A percentile compares a stretch with the other conserved stretches of the same genome.
Evolutionary conservation across 2,329 filamentous ascomycete species (phyloP).

Genomic region (Fusarium xylarioides): DNA sequence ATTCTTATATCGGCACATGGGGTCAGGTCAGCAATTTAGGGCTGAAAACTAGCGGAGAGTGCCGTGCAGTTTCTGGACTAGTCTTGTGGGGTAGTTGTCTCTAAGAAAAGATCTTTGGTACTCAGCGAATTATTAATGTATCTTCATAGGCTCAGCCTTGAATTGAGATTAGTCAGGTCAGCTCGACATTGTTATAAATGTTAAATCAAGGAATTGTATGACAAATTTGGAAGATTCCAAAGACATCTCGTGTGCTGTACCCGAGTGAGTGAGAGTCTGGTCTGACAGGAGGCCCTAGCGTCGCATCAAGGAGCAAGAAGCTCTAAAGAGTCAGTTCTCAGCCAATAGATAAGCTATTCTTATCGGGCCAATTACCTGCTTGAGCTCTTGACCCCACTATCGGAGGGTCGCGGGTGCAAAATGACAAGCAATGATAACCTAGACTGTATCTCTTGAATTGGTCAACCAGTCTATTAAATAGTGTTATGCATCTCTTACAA

Average conservation of each 20-base stretch:
- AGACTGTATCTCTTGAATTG: background rate
- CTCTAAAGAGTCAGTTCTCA: fast-evolving
- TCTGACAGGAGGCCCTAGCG: background rate
- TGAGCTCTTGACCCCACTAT: background rate
- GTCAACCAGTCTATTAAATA: too few species aligned
- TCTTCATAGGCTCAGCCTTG: background rate
- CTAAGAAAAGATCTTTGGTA: background rate
- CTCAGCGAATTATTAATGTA: background rate
- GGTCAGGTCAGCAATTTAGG: background rate
- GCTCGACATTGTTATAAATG: fast-evolving
- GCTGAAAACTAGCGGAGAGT: background rate
- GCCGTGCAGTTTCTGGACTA: background rate
- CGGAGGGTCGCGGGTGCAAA: background rate
- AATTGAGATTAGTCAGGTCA: background rate
- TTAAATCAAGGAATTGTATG: background rate
- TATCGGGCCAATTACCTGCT: background rate
- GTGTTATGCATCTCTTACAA: fast-evolving
- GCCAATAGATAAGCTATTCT: background rate
- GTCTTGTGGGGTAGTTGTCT: background rate
- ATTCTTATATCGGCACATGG: background rate
- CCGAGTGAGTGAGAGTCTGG: background rate
- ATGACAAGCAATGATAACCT: background rate
- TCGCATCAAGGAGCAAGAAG: background rate
- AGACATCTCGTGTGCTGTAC: background rate
- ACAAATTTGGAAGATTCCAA: background rate